Evolutionary conservation across 805 yeast species (phyloP).

Genomic region (Saccharomycopsis lassenensis): DNA sequence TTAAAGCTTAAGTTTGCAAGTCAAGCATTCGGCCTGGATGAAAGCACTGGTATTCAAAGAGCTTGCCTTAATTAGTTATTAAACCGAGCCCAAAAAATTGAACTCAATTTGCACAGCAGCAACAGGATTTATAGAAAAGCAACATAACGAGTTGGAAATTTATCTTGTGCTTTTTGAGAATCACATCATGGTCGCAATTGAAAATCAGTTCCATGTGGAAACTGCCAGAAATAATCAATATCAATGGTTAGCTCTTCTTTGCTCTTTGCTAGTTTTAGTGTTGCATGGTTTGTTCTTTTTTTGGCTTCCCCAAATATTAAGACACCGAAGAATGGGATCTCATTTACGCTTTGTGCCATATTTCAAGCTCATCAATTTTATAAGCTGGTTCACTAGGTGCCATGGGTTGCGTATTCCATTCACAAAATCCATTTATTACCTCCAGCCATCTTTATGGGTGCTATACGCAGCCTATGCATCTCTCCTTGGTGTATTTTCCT

Average conservation of each 20-base stretch:
- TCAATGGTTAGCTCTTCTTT: conserved; percentile 28
- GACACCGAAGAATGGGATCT: conserved; percentile 17
- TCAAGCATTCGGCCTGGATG: too few species aligned
- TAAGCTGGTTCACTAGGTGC: conserved; percentile 25
- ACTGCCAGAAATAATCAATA: conserved; percentile 26
- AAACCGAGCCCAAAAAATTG: too few species aligned
- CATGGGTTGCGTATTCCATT: conserved; percentile 22
- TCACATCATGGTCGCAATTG: too few species aligned
- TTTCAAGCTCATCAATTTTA: conserved; percentile 24
- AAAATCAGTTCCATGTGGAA: conserved; percentile 32
- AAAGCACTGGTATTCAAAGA: too few species aligned
- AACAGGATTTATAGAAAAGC: too few species aligned
- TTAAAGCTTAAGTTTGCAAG: too few species aligned
- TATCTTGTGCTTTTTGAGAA: too few species aligned
- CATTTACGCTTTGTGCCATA: conserved; percentile 17
- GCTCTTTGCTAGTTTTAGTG: conserved; percentile 23
- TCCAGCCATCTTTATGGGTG: conserved; percentile 33
- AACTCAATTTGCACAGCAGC: too few species aligned
- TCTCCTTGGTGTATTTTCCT: conserved; percentile 24
- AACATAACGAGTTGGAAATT: too few species aligned
- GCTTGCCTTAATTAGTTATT: too few species aligned
- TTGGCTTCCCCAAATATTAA: conserved; percentile 30
- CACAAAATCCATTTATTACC: conserved; percentile 21
- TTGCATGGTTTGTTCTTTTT: conserved; percentile 32
- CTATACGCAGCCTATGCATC: conserved; percentile 24